phyloP scores from a whole-genome alignment of 805 yeast genomes.

The Cyberlindnera americana region DNA sequence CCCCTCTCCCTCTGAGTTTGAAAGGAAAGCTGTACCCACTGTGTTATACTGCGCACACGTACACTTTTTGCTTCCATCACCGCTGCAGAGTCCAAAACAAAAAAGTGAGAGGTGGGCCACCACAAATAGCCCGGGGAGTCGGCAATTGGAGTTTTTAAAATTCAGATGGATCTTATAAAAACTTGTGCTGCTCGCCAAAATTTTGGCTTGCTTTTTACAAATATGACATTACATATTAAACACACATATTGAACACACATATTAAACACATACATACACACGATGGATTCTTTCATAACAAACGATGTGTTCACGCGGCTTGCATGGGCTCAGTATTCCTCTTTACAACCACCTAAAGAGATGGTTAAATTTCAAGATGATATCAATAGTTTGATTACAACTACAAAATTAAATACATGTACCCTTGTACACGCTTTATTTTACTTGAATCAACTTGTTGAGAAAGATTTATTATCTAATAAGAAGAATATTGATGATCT shows the following conservation, averaged over 20 bases:
- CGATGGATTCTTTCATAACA: constrained; percentile 10
- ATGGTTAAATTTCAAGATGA: constrained; percentile 6
- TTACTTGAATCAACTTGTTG: constrained; percentile 18
- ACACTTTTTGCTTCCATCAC: neutral
- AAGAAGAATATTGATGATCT: constrained; percentile 12
- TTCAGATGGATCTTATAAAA: too few species aligned
- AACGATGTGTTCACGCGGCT: constrained; percentile 16
- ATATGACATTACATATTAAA: too few species aligned
- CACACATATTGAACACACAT: constrained; percentile 1
- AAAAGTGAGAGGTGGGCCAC: neutral
- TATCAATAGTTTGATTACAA: constrained; percentile 12
- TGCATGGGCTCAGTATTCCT: constrained; percentile 17
- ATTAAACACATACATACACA: neutral
- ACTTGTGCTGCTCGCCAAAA: too few species aligned
- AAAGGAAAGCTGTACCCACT: too few species aligned
- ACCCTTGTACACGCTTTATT: constrained; percentile 21
- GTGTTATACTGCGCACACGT: too few species aligned
- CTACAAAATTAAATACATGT: constrained; percentile 20
- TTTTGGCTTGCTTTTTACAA: constrained; percentile 2
- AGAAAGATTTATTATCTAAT: constrained; percentile 1
- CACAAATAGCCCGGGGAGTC: neutral
- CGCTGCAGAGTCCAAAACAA: constrained; percentile 1
- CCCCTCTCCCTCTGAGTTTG: too few species aligned
- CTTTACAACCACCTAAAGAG: neutral
- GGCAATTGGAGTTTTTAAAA: too few species aligned